Percentiles rank a stretch among this genome's conserved stretches.
Evolutionary conservation across 352 stramenopile genomes (phyloP).

Genomic region (Phytophthora brassicae): DNA sequence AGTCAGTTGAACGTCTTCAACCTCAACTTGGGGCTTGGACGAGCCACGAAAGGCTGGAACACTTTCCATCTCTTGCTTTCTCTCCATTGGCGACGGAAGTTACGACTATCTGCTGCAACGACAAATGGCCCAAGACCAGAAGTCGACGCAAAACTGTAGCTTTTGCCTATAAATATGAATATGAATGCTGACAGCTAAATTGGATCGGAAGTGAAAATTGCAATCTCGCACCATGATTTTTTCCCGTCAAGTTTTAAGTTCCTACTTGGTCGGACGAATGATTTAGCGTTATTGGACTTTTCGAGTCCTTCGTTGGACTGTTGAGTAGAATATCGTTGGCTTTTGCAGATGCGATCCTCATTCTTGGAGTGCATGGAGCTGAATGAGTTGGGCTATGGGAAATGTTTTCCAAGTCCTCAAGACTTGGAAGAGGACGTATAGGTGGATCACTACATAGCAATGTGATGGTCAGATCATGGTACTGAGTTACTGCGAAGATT

Average conservation of each 20-base stretch:
- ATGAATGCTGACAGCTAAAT: constrained; percentile 16
- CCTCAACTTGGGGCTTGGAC: constrained; percentile 17
- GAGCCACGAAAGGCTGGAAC: too few relatives aligned
- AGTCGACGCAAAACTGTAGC: constrained; percentile 16
- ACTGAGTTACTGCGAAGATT: background rate
- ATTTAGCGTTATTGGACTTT: background rate
- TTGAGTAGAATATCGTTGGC: constrained; percentile 52
- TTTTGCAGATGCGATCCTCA: constrained; percentile 52
- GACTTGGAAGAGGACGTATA: constrained; percentile 9
- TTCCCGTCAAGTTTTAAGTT: constrained; percentile 1
- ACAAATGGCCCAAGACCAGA: constrained; percentile 14
- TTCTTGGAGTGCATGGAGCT: constrained; percentile 50
- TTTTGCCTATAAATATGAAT: constrained; percentile 21
- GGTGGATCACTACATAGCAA: constrained; percentile 42
- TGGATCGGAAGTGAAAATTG: background rate
- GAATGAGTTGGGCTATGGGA: constrained; percentile 8
- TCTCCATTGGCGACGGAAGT: constrained; percentile 18
- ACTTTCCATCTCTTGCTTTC: constrained; percentile 1
- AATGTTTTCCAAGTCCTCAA: background rate
- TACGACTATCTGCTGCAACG: constrained; percentile 4
- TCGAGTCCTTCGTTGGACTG: constrained; percentile 21
- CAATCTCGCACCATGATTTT: background rate
- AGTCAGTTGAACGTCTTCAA: constrained; percentile 28
- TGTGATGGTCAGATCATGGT: background rate
- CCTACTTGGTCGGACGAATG: constrained; percentile 14